Conservation (phyloP, 352 stramenopile species). For the Phytophthora syringae region DNA sequence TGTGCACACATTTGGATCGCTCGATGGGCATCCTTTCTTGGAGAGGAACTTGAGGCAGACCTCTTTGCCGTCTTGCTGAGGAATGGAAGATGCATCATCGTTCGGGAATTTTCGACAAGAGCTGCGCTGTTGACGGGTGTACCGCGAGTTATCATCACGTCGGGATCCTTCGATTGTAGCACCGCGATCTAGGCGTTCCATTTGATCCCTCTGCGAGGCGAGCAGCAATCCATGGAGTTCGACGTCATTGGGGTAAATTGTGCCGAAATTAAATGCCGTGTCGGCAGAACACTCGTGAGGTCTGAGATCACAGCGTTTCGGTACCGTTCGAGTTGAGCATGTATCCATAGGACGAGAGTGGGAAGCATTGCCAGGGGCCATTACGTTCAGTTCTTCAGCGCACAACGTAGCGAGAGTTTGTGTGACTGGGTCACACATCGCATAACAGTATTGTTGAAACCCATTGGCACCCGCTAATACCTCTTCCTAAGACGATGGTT, state of each 20-base stretch:
- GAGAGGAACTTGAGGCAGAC: neutral
- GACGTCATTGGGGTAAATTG: neutral
- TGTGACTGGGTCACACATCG: neutral
- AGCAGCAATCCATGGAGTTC: neutral
- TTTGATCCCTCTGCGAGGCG: neutral
- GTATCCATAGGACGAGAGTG: neutral
- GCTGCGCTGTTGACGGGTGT: neutral
- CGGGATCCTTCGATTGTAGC: too few species aligned
- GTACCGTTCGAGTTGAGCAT: neutral
- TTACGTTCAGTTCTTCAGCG: neutral
- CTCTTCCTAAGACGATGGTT: neutral
- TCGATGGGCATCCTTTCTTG: neutral
- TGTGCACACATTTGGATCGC: neutral
- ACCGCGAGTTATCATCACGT: too few species aligned
- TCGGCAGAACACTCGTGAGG: too few species aligned
- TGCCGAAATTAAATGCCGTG: neutral
- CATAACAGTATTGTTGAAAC: conserved; percentile 8
- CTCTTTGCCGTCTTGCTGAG: neutral
- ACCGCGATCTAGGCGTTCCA: neutral
- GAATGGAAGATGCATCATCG: neutral
- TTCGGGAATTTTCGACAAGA: neutral
- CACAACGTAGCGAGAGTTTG: neutral
- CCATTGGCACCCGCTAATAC: neutral
- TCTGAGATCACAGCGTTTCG: neutral
- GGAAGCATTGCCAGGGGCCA: neutral